Evolutionary conservation across 2,329 filamentous ascomycete species (phyloP).

Genomic region (Rutstroemia sp.): DNA sequence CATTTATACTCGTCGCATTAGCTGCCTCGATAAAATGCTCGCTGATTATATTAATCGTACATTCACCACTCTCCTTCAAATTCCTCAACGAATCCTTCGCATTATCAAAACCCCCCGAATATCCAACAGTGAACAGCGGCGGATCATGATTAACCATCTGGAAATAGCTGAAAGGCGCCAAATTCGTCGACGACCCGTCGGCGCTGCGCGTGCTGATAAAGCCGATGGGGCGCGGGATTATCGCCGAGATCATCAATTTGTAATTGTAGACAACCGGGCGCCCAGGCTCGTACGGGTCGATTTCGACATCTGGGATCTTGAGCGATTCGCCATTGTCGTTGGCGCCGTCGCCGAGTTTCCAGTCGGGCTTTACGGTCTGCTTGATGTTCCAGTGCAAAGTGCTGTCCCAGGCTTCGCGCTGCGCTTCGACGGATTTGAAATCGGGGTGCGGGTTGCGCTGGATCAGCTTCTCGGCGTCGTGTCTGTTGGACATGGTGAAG

Average conservation of each 20-base stretch:
- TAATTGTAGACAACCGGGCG: constrained; percentile 70
- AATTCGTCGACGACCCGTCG: constrained; percentile 62
- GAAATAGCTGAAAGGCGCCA: constrained; percentile 85
- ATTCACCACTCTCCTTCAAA: constrained; percentile 63
- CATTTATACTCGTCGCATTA: constrained; percentile 72
- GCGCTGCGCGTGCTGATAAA: constrained; percentile 48
- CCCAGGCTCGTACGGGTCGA: constrained; percentile 71
- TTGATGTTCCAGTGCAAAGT: constrained; percentile 45
- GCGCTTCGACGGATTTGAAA: constrained; percentile 65
- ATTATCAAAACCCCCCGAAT: constrained; percentile 35
- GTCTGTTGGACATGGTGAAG: constrained; percentile 16
- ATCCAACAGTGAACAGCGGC: constrained; percentile 65
- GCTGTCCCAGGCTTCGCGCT: constrained; percentile 53
- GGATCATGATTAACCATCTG: constrained; percentile 80
- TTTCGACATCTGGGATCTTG: constrained; percentile 58
- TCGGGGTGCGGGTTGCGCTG: constrained; percentile 65
- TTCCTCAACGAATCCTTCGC: constrained; percentile 79
- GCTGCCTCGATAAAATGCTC: constrained; percentile 84
- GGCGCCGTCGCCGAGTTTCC: constrained; percentile 58
- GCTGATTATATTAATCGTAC: constrained; percentile 79
- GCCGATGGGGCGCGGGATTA: constrained; percentile 76
- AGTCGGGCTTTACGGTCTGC: constrained; percentile 56
- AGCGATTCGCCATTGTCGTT: constrained; percentile 43
- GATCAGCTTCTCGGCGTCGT: constrained; percentile 26
- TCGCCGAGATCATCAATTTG: constrained; percentile 78